Conservation (phyloP, 257 asterid species). For the Solanum sejunctum region DNA sequence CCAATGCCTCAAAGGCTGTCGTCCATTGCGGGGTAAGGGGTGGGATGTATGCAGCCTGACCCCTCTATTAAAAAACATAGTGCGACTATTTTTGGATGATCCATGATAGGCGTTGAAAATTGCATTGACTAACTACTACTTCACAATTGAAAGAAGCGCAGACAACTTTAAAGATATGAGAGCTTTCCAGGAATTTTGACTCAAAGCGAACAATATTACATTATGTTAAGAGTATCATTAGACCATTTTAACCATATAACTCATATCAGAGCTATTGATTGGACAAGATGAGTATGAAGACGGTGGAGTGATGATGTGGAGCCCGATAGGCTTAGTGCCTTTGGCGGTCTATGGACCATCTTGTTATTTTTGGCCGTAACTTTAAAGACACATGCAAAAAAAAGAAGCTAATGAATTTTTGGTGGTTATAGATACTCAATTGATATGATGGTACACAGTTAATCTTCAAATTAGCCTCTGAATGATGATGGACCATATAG, state of each 20-base stretch:
- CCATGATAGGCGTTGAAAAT: no score
- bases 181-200: background rate
- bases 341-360: background rate
- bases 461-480: background rate
- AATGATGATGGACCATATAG: background rate
- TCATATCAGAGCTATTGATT: background rate
- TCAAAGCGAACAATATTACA: accelerated
- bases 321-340: background rate
- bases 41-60: no score
- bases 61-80: no score
- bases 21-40: no score
- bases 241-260: background rate
- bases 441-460: background rate
- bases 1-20: no score
- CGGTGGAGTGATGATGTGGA: background rate
- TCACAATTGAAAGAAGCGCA: background rate
- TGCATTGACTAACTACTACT: no score
- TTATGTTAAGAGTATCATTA: background rate
- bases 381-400: background rate
- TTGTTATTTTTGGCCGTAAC: background rate
- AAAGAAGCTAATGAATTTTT: background rate
- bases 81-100: no score
- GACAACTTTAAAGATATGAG: background rate
- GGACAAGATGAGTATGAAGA: background rate
- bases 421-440: background rate